Percentiles rank a stretch among this genome's conserved stretches.
These are phyloP conservation scores for Staphylotrichum tortipilum DNA, from an alignment of 495 filamentous ascomycete genomes.

Conservation along the genomic window DNA sequence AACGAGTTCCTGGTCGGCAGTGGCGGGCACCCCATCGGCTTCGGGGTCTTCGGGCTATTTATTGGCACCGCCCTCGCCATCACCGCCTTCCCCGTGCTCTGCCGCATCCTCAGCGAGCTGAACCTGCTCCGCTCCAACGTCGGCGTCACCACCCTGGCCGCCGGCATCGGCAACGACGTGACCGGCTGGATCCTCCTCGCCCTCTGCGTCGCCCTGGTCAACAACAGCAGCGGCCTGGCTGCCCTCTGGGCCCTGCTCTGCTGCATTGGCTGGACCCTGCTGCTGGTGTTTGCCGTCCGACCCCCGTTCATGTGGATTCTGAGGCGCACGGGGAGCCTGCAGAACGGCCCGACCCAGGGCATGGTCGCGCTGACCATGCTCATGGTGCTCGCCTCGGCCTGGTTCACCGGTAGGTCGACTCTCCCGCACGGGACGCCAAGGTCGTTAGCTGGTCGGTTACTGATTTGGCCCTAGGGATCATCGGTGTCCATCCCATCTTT, in stretches of 20 bases:
- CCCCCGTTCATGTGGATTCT: slow-evolving; percentile 73
- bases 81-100: slow-evolving; percentile 92
- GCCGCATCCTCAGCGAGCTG: slow-evolving; percentile 87
- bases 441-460: slow-evolving; percentile 1
- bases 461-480: slow-evolving; percentile 49
- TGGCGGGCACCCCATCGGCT: slow-evolving; percentile 44
- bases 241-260: slow-evolving; percentile 81
- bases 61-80: slow-evolving; percentile 93
- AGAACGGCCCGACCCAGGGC: slow-evolving; percentile 84
- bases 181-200: slow-evolving; percentile 86
- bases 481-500: slow-evolving; percentile 83
- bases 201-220: slow-evolving; percentile 88
- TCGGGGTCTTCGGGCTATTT: slow-evolving; percentile 83
- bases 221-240: slow-evolving; percentile 73
- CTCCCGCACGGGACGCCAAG: background rate
- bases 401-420: slow-evolving; percentile 62
- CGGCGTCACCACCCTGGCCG: slow-evolving; percentile 83
- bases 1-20: slow-evolving; percentile 64
- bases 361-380: slow-evolving; percentile 78
- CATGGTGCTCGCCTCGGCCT: slow-evolving; percentile 72
- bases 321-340: slow-evolving; percentile 62
- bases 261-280: slow-evolving; percentile 65
- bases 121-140: slow-evolving; percentile 79
- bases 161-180: slow-evolving; percentile 93
- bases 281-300: slow-evolving; percentile 66